Evolutionary conservation across 768 basidiomycete genomes (phyloP).

Genomic region (Xanthoconium stramineum): DNA sequence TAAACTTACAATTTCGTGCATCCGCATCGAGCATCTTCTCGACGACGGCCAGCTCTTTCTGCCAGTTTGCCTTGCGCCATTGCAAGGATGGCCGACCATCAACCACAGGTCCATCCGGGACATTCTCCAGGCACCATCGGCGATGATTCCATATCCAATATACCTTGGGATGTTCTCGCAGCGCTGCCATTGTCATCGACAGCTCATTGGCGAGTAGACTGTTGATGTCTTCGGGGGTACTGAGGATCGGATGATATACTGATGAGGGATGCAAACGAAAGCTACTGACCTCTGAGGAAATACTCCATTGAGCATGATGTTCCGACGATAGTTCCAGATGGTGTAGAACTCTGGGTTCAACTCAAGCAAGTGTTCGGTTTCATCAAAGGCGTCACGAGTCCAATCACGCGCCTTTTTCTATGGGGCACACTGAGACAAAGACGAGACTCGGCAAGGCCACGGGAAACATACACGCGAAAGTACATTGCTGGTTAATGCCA

Average conservation of each 20-base stretch:
- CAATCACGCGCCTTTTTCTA: conserved; percentile 73
- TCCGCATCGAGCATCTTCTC: conserved; percentile 93
- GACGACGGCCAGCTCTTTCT: conserved; percentile 78
- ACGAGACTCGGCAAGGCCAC: neutral
- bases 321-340: conserved; percentile 90
- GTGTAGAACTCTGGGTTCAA: conserved; percentile 96
- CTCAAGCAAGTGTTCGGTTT: conserved; percentile 73
- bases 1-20: conserved; percentile 80
- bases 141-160: conserved; percentile 99
- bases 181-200: conserved; percentile 71
- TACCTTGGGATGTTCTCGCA: conserved; percentile 88
- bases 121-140: conserved; percentile 87
- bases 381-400: conserved; percentile 69
- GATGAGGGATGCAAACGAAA: neutral
- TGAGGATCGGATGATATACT: conserved; percentile 30
- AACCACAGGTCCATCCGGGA: conserved; percentile 67
- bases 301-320: conserved; percentile 68
- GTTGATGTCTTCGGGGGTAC: conserved; percentile 60
- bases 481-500: conserved; percentile 59
- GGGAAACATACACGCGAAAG: conserved; percentile 54
- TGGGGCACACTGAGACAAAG: neutral
- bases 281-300: conserved; percentile 60
- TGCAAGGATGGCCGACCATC: conserved; percentile 42
- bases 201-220: conserved; percentile 69
- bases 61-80: conserved; percentile 86